A percentile compares a stretch with the other conserved stretches of the same genome.
Conservation (phyloP, 2,329 filamentous ascomycete genomes). For the Colletotrichum sp. region DNA sequence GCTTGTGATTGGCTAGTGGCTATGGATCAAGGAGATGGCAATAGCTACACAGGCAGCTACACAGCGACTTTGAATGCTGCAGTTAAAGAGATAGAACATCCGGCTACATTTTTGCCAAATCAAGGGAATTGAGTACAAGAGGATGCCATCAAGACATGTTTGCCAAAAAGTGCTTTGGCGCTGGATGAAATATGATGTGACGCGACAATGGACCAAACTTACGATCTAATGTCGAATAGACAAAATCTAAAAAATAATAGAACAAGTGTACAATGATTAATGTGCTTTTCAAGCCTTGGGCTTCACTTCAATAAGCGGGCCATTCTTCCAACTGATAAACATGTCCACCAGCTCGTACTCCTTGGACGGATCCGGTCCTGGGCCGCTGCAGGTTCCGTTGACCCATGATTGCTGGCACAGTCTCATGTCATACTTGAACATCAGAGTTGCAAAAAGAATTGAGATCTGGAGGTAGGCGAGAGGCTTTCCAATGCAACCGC, state of each 20-base stretch:
- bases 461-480: conserved; percentile 1
- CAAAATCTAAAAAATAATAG: fast-evolving
- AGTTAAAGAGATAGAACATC: background rate
- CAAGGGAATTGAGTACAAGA: background rate
- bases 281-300: background rate
- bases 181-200: background rate
- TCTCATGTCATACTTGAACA: conserved; percentile 4
- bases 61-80: background rate
- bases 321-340: conserved; percentile 11
- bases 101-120: fast-evolving
- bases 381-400: background rate
- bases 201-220: background rate
- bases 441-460: background rate
- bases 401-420: background rate
- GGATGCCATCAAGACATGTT: background rate
- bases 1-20: background rate
- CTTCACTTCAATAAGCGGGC: background rate
- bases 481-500: conserved; percentile 2
- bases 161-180: background rate
- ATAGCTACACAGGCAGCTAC: background rate
- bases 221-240: background rate
- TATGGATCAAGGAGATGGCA: background rate
- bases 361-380: background rate
- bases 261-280: background rate
- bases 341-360: conserved; percentile 5